Evolutionary conservation across 192 early-diverging fungal species (phyloP), one percentile per base, ranked within the genome.

Genomic region (Geranomyces variabilis): DNA sequence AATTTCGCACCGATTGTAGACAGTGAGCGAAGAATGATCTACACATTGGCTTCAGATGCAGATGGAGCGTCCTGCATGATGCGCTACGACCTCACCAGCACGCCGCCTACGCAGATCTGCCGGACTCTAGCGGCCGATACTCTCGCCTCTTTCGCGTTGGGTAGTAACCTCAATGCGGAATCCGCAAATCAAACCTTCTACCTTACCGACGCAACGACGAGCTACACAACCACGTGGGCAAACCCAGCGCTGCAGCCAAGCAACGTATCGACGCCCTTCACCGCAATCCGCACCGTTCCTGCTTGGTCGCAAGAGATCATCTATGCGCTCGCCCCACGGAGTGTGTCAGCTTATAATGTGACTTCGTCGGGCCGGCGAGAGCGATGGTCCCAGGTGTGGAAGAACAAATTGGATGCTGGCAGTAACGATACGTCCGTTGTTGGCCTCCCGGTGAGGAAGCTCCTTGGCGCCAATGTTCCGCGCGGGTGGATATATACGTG

Each of bases 401-500:
- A 66, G 43, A 49, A 60, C 58, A 60, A 34, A 30, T 8, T 60
- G 12, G 58, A 60, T 8, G 51, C 19, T 3, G 51, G 51, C 51
- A 53, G 51, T 26, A 17, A 53, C 51, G 58, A 60, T 26, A 34
- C 31, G 8, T 28, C 12, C 0, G 44, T 33, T 43, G 64, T 49
- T 1, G 43, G 26, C 0, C 22, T 22, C 7, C 24, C 8, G 15
- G 64, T 29, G 7, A n/a, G 24, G 26, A 41, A 9, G 17, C 21
- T 66, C 44, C 14, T 66, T n/a, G 64, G 64, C 21, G 64, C 45
- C 21, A 66, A 66, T 33, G 64, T 49, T 13, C 44, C 19, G 14
- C 43, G 43, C 44, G 64, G 64, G 7, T 66, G 64, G 64, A 66
- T 66, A 0, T 66, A 66, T 49, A 41, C 45, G 26, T 66, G 64